Evolutionary conservation across 768 basidiomycete species (phyloP).

Genomic region (Coprinopsis sp.): DNA sequence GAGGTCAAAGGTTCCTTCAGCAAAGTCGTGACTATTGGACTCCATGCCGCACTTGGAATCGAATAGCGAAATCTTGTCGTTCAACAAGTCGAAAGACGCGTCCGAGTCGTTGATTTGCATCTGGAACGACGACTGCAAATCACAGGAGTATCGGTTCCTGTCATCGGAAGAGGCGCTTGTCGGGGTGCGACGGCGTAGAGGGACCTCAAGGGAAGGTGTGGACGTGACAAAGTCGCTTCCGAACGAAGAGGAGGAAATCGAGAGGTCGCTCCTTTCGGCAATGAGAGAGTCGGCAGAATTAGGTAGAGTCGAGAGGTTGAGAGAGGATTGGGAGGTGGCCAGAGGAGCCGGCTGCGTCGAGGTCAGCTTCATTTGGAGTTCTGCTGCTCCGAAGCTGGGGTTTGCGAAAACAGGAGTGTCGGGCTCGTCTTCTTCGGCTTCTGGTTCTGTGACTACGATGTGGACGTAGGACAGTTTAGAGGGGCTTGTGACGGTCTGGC

Average conservation of each 20-base stretch:
- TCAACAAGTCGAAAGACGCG: slow-evolving; percentile 50
- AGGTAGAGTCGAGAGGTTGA: slow-evolving; percentile 19
- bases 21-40: slow-evolving; percentile 30
- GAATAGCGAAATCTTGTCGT: slow-evolving; percentile 49
- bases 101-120: slow-evolving; percentile 40
- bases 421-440: slow-evolving; percentile 8
- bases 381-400: not conserved
- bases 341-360: slow-evolving; percentile 17
- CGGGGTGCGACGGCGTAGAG: slow-evolving; percentile 16
- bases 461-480: slow-evolving; percentile 20
- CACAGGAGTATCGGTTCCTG: slow-evolving; percentile 36
- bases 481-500: slow-evolving; percentile 13
- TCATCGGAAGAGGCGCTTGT: slow-evolving; percentile 20
- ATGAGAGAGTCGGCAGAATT: slow-evolving; percentile 12
- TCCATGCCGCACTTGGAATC: slow-evolving; percentile 26
- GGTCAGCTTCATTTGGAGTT: too few relatives aligned
- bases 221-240: slow-evolving; percentile 16
- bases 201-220: slow-evolving; percentile 15
- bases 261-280: too few relatives aligned
- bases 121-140: slow-evolving; percentile 45
- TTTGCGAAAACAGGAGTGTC: slow-evolving; percentile 7
- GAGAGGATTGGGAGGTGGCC: slow-evolving; percentile 22
- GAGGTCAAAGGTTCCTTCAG: slow-evolving; percentile 38
- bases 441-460: slow-evolving; percentile 8
- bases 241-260: slow-evolving; percentile 15